phyloP scores from a whole-genome alignment of 495 filamentous ascomycete genomes.

The Articulospora tetracladia region DNA sequence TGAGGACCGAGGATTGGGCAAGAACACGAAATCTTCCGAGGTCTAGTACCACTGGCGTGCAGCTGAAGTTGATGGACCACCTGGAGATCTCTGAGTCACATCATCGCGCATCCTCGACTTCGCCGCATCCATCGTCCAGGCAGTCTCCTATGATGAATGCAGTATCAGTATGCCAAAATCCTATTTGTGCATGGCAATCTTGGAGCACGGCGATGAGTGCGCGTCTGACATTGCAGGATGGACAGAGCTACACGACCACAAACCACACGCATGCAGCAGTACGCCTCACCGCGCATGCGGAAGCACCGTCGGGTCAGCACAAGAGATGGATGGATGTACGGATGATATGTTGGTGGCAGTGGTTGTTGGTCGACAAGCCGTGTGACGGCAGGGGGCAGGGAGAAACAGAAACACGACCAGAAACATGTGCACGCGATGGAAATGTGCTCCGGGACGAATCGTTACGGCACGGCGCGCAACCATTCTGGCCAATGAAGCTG shows the following conservation, averaged over 20 bases:
- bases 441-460: background rate
- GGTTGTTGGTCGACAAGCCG: background rate
- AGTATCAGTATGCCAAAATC: too few species aligned
- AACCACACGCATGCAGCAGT: too few species aligned
- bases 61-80: background rate
- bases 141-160: too few species aligned
- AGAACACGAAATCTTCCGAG: too few species aligned
- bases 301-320: background rate
- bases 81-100: slow-evolving; percentile 7
- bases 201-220: background rate
- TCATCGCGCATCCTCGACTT: background rate
- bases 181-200: background rate
- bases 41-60: background rate
- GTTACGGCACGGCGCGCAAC: background rate
- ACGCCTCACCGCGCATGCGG: background rate
- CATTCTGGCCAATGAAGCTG: background rate
- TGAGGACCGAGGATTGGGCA: too few species aligned
- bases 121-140: too few species aligned
- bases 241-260: background rate
- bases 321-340: background rate
- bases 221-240: background rate
- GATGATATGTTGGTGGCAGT: background rate
- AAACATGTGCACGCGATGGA: background rate
- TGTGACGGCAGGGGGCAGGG: background rate
- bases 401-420: background rate